Base-by-base conservation (phyloP, 345 rosid genomes). In the Eucalyptus coolabah region DNA sequence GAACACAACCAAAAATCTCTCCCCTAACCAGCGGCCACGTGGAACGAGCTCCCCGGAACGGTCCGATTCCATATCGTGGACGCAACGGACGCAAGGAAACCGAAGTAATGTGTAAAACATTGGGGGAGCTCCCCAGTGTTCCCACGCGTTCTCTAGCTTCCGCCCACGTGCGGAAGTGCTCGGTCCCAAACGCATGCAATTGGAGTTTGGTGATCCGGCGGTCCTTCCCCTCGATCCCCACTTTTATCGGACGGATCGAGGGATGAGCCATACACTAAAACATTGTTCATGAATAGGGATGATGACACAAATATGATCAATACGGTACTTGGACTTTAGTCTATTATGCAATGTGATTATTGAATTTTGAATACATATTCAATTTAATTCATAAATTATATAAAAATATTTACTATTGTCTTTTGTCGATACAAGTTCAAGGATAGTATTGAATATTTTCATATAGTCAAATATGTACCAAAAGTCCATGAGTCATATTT, bases 391-490 rank as follows among this genome's bases (percentile, higher is more conserved):
- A 0, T 56, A 1, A 23, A 56, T 56, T 56, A 9, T 23, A 24
- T 56, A 0, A 56, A 56, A 56, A 56, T 56, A 21, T 56, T 56
- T 0, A 56, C 0, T 54, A 0, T 54, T 4, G 3, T 23, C 1
- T 1, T 54, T 54, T 0, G 0, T 54, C 0, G 2, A 56, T 23
- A 3, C 28, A 24, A 56, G 1, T 54, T 23, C 0, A 23, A 0
- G 12, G 3, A 1, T 0, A 54, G 1, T 8, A 54, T 23, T 56
- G 0, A 56, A 56, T 9, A 56, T 56, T 54, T 54, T 0, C 3
- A 21, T 54, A 23, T 2, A 23, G 0, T 54, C 0, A 23, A 24
- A 24, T 0, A 56, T 23, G 2, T 23, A 23, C 0, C 5, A 23
- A 56, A 56, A 23, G 12, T 23, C 1, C 6, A 56, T 2, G 5